phyloP scores from a whole-genome alignment of 2,329 filamentous ascomycete genomes.

The Stenocarpella maydis region DNA sequence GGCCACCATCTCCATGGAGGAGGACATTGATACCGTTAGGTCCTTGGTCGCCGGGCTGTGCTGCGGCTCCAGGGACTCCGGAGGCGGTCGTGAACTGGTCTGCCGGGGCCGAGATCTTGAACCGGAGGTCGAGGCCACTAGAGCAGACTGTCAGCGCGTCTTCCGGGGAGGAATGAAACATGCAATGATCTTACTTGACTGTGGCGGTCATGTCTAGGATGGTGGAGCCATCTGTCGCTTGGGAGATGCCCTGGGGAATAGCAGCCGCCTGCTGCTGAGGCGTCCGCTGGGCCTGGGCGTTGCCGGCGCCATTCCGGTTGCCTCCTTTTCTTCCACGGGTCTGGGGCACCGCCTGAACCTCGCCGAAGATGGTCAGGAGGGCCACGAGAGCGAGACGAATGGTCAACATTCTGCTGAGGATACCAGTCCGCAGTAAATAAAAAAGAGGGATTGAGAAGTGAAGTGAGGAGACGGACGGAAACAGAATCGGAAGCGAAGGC shows the following conservation, averaged over 20 bases:
- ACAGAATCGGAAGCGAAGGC: slow-evolving; percentile 7
- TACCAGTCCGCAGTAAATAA: slow-evolving; percentile 21
- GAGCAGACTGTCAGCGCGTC: slow-evolving; percentile 1
- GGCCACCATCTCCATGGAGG: slow-evolving; percentile 65
- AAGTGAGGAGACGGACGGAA: slow-evolving; percentile 20
- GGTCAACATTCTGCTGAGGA: slow-evolving; percentile 38
- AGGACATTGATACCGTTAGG: slow-evolving; percentile 63
- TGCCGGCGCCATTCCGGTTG: slow-evolving; percentile 30
- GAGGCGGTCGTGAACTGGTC: slow-evolving; percentile 59
- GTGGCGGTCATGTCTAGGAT: slow-evolving; percentile 63
- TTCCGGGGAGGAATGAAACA: background rate
- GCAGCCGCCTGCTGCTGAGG: slow-evolving; percentile 43
- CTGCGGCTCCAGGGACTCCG: slow-evolving; percentile 55
- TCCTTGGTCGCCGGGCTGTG: slow-evolving; percentile 44
- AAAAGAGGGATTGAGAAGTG: slow-evolving; percentile 7
- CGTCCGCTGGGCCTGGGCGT: slow-evolving; percentile 34
- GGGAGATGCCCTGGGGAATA: slow-evolving; percentile 48
- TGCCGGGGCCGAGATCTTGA: slow-evolving; percentile 63
- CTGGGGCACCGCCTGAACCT: slow-evolving; percentile 35
- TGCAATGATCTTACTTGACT: slow-evolving; percentile 54
- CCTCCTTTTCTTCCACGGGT: slow-evolving; percentile 7
- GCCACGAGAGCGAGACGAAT: slow-evolving; percentile 36
- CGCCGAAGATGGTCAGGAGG: slow-evolving; percentile 31
- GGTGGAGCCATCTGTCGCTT: slow-evolving; percentile 61
- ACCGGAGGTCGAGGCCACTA: slow-evolving; percentile 62